Percentiles rank a stretch among this genome's conserved stretches.
phyloP scores from a whole-genome alignment of 2,329 filamentous ascomycete species.

The Aspergillus latus region DNA sequence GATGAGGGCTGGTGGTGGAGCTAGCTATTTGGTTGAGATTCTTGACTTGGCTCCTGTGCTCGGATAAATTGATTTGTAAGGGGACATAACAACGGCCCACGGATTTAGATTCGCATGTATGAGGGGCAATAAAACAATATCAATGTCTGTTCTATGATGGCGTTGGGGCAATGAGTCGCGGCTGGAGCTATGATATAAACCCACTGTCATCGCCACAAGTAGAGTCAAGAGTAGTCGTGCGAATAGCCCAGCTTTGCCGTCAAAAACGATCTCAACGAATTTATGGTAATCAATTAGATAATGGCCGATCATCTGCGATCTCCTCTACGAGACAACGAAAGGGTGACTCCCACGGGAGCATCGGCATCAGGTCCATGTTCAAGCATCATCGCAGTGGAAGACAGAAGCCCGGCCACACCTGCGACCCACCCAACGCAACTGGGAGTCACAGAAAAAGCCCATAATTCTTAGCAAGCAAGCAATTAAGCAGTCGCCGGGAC shows the following conservation, averaged over 20 bases:
- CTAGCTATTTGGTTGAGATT: slow-evolving; percentile 18
- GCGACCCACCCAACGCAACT: slow-evolving; percentile 17
- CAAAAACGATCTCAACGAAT: neutral
- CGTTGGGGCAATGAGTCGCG: neutral
- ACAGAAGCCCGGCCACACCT: slow-evolving; percentile 14
- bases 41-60: slow-evolving; percentile 17
- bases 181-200: slow-evolving; percentile 12
- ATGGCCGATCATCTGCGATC: slow-evolving; percentile 1
- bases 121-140: neutral
- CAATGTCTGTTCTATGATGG: neutral
- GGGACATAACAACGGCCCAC: neutral
- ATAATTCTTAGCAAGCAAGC: slow-evolving; percentile 15
- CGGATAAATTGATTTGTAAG: slow-evolving; percentile 22
- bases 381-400: slow-evolving; percentile 14
- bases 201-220: slow-evolving; percentile 9
- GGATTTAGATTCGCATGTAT: neutral
- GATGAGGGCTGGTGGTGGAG: slow-evolving; percentile 19
- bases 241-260: neutral
- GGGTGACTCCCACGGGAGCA: slow-evolving; percentile 7
- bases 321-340: neutral
- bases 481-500: slow-evolving; percentile 11
- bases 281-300: slow-evolving; percentile 12
- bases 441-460: slow-evolving; percentile 8
- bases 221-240: neutral
- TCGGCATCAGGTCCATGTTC: slow-evolving; percentile 8